Conservation (phyloP, 495 filamentous ascomycete species). For the Hypoxylon perforatum region DNA sequence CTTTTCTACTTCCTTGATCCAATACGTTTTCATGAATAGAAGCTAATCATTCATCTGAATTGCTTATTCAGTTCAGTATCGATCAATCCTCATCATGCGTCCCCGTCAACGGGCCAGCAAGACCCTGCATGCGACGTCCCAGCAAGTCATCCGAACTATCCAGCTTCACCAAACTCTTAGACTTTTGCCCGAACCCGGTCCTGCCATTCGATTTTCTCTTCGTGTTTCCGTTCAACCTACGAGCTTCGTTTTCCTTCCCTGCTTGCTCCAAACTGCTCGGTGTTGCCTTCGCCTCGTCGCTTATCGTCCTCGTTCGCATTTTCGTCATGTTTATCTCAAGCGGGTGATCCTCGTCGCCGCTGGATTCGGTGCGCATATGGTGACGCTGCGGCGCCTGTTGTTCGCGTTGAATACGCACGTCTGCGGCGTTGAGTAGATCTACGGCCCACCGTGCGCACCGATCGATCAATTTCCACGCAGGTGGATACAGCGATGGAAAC, state of each 20-base stretch:
- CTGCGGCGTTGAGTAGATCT: conserved; percentile 69
- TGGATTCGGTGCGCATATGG: conserved; percentile 68
- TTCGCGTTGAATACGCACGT: conserved; percentile 48
- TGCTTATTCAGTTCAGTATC: background rate
- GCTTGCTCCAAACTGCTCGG: conserved; percentile 11
- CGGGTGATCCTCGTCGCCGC: conserved; percentile 80
- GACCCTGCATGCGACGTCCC: conserved; percentile 83
- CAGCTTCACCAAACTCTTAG: conserved; percentile 75
- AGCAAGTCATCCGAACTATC: conserved; percentile 87
- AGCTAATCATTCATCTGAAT: background rate
- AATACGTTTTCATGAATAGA: too few relatives aligned
- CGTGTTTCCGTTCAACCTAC: conserved; percentile 43
- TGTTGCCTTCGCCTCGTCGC: conserved; percentile 44
- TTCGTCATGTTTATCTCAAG: conserved; percentile 78
- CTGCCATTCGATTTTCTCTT: conserved; percentile 51
- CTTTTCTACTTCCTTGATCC: background rate
- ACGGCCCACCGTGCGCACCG: conserved; percentile 81
- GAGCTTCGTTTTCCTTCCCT: conserved; percentile 17
- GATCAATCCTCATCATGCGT: conserved; percentile 58
- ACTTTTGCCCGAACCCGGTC: conserved; percentile 49
- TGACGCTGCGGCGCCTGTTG: conserved; percentile 42
- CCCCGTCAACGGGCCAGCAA: conserved; percentile 83
- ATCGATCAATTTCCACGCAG: conserved; percentile 83
- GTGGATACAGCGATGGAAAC: conserved; percentile 85
- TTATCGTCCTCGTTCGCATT: conserved; percentile 42